Conservation (phyloP, 805 yeast genomes). For the Wickerhamiella sorbophila region DNA sequence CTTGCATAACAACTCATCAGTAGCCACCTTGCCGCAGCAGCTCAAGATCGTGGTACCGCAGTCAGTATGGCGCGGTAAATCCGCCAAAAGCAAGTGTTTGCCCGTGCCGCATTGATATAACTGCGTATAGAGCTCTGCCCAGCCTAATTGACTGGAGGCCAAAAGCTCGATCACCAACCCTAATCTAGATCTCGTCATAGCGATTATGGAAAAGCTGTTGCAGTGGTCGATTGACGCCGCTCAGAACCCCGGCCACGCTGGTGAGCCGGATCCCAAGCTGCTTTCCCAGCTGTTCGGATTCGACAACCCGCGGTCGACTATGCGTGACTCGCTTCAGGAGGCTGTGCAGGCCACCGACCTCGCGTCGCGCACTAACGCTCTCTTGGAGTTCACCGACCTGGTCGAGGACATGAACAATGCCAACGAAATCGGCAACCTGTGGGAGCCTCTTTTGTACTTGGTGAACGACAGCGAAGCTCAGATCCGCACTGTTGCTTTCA, state of each 20-base stretch:
- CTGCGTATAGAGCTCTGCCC: too few species aligned
- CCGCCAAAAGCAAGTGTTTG: too few species aligned
- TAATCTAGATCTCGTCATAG: too few species aligned
- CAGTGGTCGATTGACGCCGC: slow-evolving; percentile 85
- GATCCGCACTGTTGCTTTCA: slow-evolving; percentile 46
- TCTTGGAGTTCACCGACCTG: slow-evolving; percentile 86
- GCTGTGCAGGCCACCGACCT: slow-evolving; percentile 40
- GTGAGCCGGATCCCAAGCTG: slow-evolving; percentile 64
- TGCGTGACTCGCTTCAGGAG: slow-evolving; percentile 61
- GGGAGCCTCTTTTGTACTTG: slow-evolving; percentile 60
- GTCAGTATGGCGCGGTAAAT: too few species aligned
- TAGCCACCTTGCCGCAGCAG: too few species aligned
- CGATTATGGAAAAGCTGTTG: slow-evolving; percentile 87
- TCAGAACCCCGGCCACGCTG: slow-evolving; percentile 36
- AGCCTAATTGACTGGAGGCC: too few species aligned
- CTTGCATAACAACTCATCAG: too few species aligned
- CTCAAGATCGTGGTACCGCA: too few species aligned
- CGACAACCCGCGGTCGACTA: slow-evolving; percentile 77
- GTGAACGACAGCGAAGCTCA: slow-evolving; percentile 29
- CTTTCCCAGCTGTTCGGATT: slow-evolving; percentile 65
- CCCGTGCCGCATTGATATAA: too few species aligned
- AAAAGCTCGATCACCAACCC: too few species aligned
- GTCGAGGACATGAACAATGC: slow-evolving; percentile 92
- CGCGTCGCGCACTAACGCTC: slow-evolving; percentile 57
- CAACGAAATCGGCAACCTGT: slow-evolving; percentile 73